A percentile compares a stretch with the other conserved stretches of the same genome.
Evolutionary conservation across 176 grass and related monocot species (phyloP).

Genomic region (Hordeum vulgare): DNA sequence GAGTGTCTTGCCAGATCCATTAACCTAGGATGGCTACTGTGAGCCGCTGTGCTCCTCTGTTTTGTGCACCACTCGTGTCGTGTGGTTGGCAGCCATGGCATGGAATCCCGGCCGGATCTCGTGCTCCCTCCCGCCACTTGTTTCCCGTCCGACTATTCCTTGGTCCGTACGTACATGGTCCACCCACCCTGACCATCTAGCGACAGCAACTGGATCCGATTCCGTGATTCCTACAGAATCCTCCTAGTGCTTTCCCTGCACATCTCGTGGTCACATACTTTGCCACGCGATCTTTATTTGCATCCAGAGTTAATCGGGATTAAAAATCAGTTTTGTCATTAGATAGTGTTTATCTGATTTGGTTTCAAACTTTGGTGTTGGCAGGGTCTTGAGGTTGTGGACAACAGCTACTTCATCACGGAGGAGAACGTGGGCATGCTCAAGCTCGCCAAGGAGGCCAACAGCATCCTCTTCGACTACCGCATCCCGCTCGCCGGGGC

Average conservation of each 20-base stretch:
- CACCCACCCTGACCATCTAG: not conserved
- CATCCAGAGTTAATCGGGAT: not conserved
- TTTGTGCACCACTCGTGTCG: not conserved
- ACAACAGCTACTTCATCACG: conserved; percentile 93
- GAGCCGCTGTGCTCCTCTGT: not conserved
- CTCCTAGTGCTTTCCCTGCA: no score
- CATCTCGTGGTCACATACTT: not conserved
- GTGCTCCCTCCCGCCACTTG: not conserved
- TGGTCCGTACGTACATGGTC: not conserved
- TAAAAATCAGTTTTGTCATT: not conserved
- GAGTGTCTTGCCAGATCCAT: not conserved
- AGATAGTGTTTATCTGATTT: not conserved
- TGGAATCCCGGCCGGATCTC: not conserved
- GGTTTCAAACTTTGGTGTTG: not conserved
- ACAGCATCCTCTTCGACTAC: conserved; percentile 85
- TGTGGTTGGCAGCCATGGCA: not conserved
- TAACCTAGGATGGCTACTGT: conserved; percentile 4
- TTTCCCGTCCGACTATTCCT: not conserved
- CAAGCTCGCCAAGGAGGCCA: conserved; percentile 84
- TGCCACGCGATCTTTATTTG: not conserved
- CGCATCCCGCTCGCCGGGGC: conserved; percentile 42
- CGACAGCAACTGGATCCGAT: not conserved
- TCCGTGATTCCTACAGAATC: conserved; percentile 13
- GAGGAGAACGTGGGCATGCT: conserved; percentile 93
- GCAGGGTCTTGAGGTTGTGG: conserved; percentile 67